These are phyloP conservation scores for Dimargaris cristalligena DNA, from an alignment of 192 early-diverging fungal genomes.

Conservation along the genomic window DNA sequence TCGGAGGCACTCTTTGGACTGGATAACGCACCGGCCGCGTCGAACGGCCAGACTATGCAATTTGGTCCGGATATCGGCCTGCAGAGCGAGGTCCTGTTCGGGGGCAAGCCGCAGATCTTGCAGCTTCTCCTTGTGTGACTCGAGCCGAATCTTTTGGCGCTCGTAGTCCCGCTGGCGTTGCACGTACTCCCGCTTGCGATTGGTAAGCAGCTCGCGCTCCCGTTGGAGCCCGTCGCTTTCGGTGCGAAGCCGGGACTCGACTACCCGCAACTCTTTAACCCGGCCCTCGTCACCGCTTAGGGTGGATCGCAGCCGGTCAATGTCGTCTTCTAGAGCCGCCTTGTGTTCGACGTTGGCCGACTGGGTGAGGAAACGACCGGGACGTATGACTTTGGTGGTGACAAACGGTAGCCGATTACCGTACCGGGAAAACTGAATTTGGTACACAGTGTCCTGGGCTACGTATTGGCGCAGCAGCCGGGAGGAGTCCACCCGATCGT, in stretches of 20 bases:
- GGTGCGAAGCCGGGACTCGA: constrained; percentile 18
- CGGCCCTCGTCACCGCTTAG: constrained; percentile 16
- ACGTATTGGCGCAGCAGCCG: constrained; percentile 23
- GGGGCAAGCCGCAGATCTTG: constrained; percentile 1
- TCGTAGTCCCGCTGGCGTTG: background rate
- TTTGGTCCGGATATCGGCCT: background rate
- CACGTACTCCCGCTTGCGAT: background rate
- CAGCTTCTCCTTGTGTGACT: background rate
- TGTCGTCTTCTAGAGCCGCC: constrained; percentile 3
- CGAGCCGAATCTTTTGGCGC: background rate
- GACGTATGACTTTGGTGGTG: background rate
- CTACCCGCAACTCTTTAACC: constrained; percentile 16
- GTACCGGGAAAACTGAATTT: constrained; percentile 20
- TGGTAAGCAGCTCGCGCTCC: constrained; percentile 16
- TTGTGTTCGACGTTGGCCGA: constrained; percentile 6
- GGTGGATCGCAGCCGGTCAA: constrained; percentile 14
- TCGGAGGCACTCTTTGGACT: constrained; percentile 1
- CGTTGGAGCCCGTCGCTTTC: constrained; percentile 15
- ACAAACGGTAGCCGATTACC: constrained; percentile 13
- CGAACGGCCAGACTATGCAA: constrained; percentile 10
- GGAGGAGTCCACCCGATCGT: constrained; percentile 15
- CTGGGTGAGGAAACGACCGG: background rate
- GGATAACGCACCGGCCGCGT: constrained; percentile 11
- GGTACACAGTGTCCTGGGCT: constrained; percentile 19
- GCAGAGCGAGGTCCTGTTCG: background rate